Base-by-base conservation (phyloP, 805 yeast genomes). In the Schwanniomyces pseudopolymorphus region DNA sequence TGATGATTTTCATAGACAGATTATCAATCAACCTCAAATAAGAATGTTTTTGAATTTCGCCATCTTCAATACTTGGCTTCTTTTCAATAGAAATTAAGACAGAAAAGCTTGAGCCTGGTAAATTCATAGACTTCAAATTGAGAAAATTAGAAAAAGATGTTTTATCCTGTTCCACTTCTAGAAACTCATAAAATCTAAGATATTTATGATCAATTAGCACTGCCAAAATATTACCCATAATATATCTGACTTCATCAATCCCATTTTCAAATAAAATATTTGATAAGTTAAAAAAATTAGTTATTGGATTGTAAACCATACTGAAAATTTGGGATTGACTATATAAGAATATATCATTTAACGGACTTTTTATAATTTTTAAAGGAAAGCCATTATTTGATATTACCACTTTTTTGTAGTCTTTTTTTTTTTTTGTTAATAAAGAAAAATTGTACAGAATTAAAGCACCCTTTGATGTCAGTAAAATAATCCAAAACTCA, bases 1-100 rank as follows among this genome's bases (percentile, higher is more conserved):
- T 36, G 2, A 59, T 11, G 13, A 38, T 36, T 19, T 39, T 42
- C 63, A 60, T 56, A 3, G 46, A 25, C 2, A 7, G 25, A 22
- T 40, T 40, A 27, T 59, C 50, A 5, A 61, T 39, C 25, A 63
- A 44, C 27, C 54, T 52, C 4, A 63, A 24, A 28, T 46, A 48
- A 4, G 57, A 50, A 22, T 40, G 43, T 21, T 55, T 54, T 9
- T 49, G 39, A 16, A 53, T 39, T 4, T 50, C 55, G 13, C 51
- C 56, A 4, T 37, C 28, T 19, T 36, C 43, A 11, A 49, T 56
- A 33, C 46, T 33, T 16, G 53, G 44, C 13, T 44, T 50, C 33
- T 40, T 51, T 36, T 54, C 55, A 21, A 55, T 52, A 9, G 59
- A 48, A 10, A 63, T 43, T 1, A 54, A 40, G 2, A 63, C 42